A percentile compares a stretch with the other conserved stretches of the same genome.
These are phyloP conservation scores for Cutaneotrichosporon sp. DNA, from an alignment of 1,284 basidiomycete species.

Conservation along the genomic window DNA sequence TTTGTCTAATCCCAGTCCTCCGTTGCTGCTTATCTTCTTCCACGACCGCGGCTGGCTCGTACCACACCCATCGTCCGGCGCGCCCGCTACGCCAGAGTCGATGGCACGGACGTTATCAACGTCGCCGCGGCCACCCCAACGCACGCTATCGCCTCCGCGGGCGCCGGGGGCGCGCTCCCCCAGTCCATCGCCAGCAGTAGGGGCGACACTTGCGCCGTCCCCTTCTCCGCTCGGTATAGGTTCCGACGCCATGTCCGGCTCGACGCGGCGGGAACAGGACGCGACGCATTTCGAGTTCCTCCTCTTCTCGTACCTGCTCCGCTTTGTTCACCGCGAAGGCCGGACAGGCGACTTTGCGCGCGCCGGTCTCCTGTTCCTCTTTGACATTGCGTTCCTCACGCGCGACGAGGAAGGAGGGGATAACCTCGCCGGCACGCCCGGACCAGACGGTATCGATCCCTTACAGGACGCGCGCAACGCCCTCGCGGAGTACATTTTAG, in stretches of 20 bases:
- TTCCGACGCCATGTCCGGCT: conserved; percentile 55
- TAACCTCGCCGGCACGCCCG: conserved; percentile 23
- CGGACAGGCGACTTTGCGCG: conserved; percentile 89
- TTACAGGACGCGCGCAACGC: conserved; percentile 74
- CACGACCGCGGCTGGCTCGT: conserved; percentile 63
- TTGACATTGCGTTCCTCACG: conserved; percentile 80
- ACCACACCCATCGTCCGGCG: conserved; percentile 18
- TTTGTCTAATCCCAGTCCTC: conserved; percentile 51
- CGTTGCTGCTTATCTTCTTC: conserved; percentile 91
- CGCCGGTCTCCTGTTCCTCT: conserved; percentile 81
- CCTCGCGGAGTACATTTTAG: conserved; percentile 86
- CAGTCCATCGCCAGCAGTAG: background rate
- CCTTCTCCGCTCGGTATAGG: background rate
- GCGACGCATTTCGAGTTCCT: conserved; percentile 76
- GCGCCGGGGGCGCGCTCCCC: background rate
- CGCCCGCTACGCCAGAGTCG: conserved; percentile 1
- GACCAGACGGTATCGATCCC: conserved; percentile 53
- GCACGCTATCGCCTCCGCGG: conserved; percentile 3
- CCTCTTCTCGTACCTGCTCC: conserved; percentile 89
- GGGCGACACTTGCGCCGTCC: background rate
- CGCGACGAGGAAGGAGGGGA: conserved; percentile 36
- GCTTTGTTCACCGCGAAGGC: conserved; percentile 91
- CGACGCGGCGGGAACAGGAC: conserved; percentile 28
- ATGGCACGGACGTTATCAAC: background rate
- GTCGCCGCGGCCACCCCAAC: conserved; percentile 31